phyloP scores from a whole-genome alignment of 441 rosid genomes.

The Bruguiera hainesii region DNA sequence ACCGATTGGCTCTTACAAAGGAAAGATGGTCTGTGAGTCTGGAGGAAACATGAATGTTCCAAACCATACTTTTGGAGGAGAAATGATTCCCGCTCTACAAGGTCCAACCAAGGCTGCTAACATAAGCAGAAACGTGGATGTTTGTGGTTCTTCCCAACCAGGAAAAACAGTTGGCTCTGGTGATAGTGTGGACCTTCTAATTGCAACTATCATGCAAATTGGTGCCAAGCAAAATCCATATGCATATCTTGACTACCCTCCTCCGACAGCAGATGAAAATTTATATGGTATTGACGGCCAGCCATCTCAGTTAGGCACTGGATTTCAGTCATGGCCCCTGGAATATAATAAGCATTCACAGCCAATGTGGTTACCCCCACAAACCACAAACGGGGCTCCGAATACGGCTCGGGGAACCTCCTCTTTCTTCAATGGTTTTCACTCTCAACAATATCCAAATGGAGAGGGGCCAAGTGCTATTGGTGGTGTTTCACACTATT shows the following conservation, averaged over 20 bases:
- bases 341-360: neutral
- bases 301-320: constrained; percentile 2
- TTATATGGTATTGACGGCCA: neutral
- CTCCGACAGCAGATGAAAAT: constrained; percentile 1
- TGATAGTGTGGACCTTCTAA: constrained; percentile 17
- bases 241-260: constrained; percentile 8
- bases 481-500: constrained; percentile 3
- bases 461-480: neutral
- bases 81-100: neutral
- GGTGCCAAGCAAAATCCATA: constrained; percentile 15
- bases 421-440: neutral
- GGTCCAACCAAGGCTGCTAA: neutral
- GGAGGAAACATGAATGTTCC: neutral
- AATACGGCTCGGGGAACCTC: neutral
- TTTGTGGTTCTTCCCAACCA: neutral
- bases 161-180: neutral
- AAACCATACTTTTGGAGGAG: constrained; percentile 2
- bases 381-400: neutral
- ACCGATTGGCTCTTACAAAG: constrained; percentile 15
- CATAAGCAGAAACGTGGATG: neutral
- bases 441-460: neutral
- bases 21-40: constrained; percentile 9
- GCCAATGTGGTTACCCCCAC: constrained; percentile 1
- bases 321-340: neutral
- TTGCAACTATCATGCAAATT: constrained; percentile 18